Evolutionary conservation across 257 asterid genomes (phyloP), one percentile per base, ranked within the genome.

Genomic region (Nicotiana obtusifolia): DNA sequence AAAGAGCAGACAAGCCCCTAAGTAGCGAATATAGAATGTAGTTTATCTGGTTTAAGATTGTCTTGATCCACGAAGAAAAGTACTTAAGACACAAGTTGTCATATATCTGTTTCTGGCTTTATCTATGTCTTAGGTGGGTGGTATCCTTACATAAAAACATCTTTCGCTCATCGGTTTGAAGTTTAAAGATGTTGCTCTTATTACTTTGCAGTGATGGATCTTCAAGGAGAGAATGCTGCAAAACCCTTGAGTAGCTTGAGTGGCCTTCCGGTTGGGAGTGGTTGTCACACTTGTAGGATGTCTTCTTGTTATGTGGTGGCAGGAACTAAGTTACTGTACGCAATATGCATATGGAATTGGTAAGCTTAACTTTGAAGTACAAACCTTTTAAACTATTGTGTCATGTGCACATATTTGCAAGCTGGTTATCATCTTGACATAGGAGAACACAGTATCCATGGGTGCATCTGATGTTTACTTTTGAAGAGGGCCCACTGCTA

Each of bases 221-320:
- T 81, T 93, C 95, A 81, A 78, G 83, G 57, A 88, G 79, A 85
- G 86, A 82, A 90, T 86, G 89, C 90, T 15, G 94, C 94, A 20
- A 87, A 89, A 85, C 91, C 90, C 84, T 86, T 93, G 90, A 90
- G 90, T 93, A 78, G 97, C 98, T 22, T 93, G 99, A 97, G 81
- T 92, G 84, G 89, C 92, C 54, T 87, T 91, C 66, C 99, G 94
- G 61, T 71, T 93, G 56, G 99, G 98, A 84, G 83, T 90, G 69
- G 31, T 88, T 60, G 83, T 91, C 81, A 89, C 93, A 37, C 44
- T 87, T 81, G 83, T 84, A 13, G 99, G 91, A 80, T 89, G 93
- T 66, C 47, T 83, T 62, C 84, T 90, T 81, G 88, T 95, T 66
- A 87, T 92, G 87, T 92, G 97, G 97, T 90, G 93, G 95, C 97